Conservation (phyloP, 176 grass and related monocot species). For the Avena insularis region DNA sequence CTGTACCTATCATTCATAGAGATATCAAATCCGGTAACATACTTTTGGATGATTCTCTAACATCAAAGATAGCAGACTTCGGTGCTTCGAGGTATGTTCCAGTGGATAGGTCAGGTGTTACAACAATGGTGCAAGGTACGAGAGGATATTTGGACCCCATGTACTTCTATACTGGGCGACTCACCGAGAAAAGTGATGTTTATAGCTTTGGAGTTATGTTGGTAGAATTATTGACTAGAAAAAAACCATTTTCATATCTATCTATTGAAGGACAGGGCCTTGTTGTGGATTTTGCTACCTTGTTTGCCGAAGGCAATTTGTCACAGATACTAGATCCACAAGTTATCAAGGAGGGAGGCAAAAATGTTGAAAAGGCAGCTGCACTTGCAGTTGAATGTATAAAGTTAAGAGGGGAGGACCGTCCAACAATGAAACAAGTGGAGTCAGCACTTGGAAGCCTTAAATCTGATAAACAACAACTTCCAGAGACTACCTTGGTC, state of each 20-base stretch:
- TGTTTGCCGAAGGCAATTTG: not conserved
- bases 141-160: slow-evolving; percentile 2
- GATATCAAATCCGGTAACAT: not conserved
- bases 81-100: not conserved
- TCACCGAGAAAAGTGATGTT: not conserved
- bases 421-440: not conserved
- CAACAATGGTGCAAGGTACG: not conserved
- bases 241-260: not conserved
- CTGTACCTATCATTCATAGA: not conserved
- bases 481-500: not conserved
- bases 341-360: not conserved
- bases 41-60: not conserved
- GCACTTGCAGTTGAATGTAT: slow-evolving; percentile 2
- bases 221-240: not conserved
- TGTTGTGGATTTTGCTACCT: not conserved
- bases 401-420: not conserved
- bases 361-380: not conserved
- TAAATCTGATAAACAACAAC: not conserved
- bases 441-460: not conserved
- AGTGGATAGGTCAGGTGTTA: not conserved
- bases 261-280: not conserved
- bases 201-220: not conserved
- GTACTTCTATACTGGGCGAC: not conserved
- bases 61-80: not conserved
- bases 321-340: not conserved